Base-by-base conservation (phyloP, 164 flowering plant genomes). In the Chimonanthus praecox region DNA sequence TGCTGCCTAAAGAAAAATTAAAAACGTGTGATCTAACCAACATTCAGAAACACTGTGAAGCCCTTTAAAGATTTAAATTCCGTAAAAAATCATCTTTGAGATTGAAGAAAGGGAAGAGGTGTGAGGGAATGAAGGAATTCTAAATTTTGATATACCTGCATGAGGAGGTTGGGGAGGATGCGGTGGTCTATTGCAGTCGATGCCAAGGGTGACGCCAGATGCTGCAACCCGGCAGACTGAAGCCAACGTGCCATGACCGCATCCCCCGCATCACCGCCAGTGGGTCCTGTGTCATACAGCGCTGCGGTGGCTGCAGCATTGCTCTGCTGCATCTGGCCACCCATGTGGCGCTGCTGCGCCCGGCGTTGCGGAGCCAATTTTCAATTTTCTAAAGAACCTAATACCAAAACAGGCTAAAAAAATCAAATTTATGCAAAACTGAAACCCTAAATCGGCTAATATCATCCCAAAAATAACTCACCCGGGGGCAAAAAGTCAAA, bases 211-310 rank as follows among this genome's bases (percentile, higher is more conserved):
- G 99, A 89, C 75, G 92, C 99, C 83, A 95, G 91, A 88, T 95
- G 99, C 90, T 93, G 99, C 87, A 95, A 83, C 68, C 99, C 99
- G 0, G 98, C 96, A 46, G 98, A 95, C 83, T 93, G 99, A 16
- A 93, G 92, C 98, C 98, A 95, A 63, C 99, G 86, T 2, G 98
- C 98, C 97, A 88, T 93, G 77, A 95, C 99, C 0, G 99, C 97
- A 79, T 93, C 99, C 0, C 95, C 94, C 3, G 97, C 91, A 68
- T 95, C 98, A 44, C 46, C 46, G n/a, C 82, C 79, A 0, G 86
- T 73, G 15, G 90, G 79, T 3, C 85, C 93, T 2, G 85, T 85
- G 91, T 95, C 98, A 60, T 89, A 95, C 75, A 93, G 85, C 78
- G 97, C 83, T 33, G 94, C 90, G n/a, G 97, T 92, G 5, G 81